A percentile compares a stretch with the other conserved stretches of the same genome.
These are phyloP conservation scores for Colletotrichum noveboracense DNA, from an alignment of 2,329 filamentous ascomycete genomes.

Conservation along the genomic window DNA sequence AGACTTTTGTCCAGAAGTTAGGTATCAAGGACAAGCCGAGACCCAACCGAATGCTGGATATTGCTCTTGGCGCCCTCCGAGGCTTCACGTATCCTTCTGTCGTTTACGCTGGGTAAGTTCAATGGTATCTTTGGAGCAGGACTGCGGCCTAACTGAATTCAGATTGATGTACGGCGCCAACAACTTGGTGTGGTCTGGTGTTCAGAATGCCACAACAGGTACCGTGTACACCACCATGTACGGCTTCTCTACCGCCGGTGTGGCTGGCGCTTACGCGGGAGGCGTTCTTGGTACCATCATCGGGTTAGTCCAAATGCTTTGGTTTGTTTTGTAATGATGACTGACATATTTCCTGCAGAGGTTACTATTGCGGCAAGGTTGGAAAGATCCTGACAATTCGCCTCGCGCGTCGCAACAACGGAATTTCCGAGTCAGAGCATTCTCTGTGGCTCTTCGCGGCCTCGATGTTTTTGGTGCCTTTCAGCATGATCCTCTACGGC, in stretches of 20 bases:
- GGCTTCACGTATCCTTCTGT: constrained; percentile 34
- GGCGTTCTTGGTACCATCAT: constrained; percentile 47
- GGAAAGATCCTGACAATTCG: constrained; percentile 43
- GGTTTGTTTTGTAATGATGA: too few relatives aligned
- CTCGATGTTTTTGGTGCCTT: constrained; percentile 40
- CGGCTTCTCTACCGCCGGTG: constrained; percentile 28
- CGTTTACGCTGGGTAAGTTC: constrained; percentile 40
- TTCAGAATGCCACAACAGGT: constrained; percentile 34
- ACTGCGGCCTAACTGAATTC: neutral
- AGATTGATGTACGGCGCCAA: constrained; percentile 36
- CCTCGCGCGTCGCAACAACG: constrained; percentile 43
- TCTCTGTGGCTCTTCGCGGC: constrained; percentile 37
- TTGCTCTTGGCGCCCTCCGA: constrained; percentile 35
- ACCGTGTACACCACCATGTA: constrained; percentile 35
- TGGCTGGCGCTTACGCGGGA: constrained; percentile 28
- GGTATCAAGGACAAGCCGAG: constrained; percentile 36
- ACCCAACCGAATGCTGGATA: constrained; percentile 40
- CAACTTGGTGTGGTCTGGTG: constrained; percentile 34
- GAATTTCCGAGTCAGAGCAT: constrained; percentile 46
- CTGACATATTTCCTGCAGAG: neutral
- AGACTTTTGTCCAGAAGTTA: constrained; percentile 39
- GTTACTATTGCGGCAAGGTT: constrained; percentile 36
- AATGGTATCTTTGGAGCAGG: too few relatives aligned
- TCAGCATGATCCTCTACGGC: constrained; percentile 48
- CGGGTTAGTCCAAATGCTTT: constrained; percentile 23